Evolutionary conservation across 306 rosid species (phyloP).

Genomic region (Urtica urens): DNA sequence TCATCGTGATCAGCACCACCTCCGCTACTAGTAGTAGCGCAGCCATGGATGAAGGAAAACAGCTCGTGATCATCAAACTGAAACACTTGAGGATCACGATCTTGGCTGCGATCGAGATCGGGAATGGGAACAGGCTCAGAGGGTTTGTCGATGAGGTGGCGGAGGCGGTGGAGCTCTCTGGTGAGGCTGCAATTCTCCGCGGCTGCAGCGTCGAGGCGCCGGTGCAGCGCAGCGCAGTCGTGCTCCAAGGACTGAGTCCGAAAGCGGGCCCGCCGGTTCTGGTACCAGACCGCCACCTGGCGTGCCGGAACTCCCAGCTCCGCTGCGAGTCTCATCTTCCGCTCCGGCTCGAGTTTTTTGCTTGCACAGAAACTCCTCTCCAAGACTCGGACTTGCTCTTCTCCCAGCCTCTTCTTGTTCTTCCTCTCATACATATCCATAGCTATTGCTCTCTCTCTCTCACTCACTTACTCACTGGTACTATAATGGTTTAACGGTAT

Average conservation of each 20-base stretch:
- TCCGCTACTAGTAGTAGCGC: too few relatives aligned
- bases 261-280: conserved; percentile 59
- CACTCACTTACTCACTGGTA: too few relatives aligned
- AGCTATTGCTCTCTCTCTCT: too few relatives aligned
- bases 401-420: conserved; percentile 33
- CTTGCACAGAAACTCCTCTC: conserved; percentile 42
- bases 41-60: too few relatives aligned
- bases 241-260: conserved; percentile 46
- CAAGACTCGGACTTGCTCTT: conserved; percentile 38
- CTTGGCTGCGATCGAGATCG: too few relatives aligned
- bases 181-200: conserved; percentile 42
- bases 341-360: conserved; percentile 43
- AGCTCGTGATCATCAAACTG: too few relatives aligned
- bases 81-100: too few relatives aligned
- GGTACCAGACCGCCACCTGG: conserved; percentile 58
- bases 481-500: too few relatives aligned
- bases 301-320: conserved; percentile 44
- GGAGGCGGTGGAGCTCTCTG: conserved; percentile 40
- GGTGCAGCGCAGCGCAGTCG: conserved; percentile 25
- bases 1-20: too few relatives aligned
- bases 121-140: too few relatives aligned
- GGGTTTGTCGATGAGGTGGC: too few relatives aligned
- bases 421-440: not conserved
- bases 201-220: conserved; percentile 30
- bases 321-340: conserved; percentile 36